Base-by-base conservation (phyloP, 192 early-diverging fungal species). In the Phycomyces nitens region DNA sequence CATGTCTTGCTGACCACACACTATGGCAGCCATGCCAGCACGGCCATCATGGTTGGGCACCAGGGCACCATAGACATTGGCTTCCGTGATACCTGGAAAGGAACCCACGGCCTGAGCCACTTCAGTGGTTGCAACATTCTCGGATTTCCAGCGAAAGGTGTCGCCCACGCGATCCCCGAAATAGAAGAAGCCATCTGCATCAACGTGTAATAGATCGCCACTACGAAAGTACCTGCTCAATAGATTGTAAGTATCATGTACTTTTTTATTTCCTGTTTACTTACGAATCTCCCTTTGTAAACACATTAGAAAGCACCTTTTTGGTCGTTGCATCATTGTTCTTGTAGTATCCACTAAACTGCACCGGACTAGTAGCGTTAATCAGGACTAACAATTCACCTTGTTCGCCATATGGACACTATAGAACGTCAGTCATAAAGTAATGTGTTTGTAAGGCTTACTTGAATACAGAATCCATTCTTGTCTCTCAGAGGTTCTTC, bases 161-260 rank as follows among this genome's bases (percentile, higher is more conserved):
- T 91, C 88, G 8, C 89, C 88, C 21, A 83, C 72, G 22, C 89
- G 83, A 49, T 89, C 88, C 7, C 80, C 79, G 74, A 91, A 89
- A 62, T 81, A 85, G 59, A 76, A 77, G 64, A 76, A 87, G 1
- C 80, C 75, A n/a, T 83, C 76, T 20, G 62, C 53, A 54, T 77
- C 77, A 5, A 57, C 55, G 40, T 77, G 77, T 5, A 89, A 60
- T 21, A 88, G 60, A 69, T 89, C 88, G 5, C 89, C 88, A 47
- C 80, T 81, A 5, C 85, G 69, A 56, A 77, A 86, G 43, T 71
- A 77, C 2, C 56, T 57, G 20, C 21, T 47, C 18, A 11, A 5
- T 15, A 51, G 10, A 9, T 11, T 29, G n/a, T 18, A 58, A 7
- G 14, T 42, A 10, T 8, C 6, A 14, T 20, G 51, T 58, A 20